Evolutionary conservation across 73 alveolate species (phyloP).

Genomic region (Symbiodinium natans): DNA sequence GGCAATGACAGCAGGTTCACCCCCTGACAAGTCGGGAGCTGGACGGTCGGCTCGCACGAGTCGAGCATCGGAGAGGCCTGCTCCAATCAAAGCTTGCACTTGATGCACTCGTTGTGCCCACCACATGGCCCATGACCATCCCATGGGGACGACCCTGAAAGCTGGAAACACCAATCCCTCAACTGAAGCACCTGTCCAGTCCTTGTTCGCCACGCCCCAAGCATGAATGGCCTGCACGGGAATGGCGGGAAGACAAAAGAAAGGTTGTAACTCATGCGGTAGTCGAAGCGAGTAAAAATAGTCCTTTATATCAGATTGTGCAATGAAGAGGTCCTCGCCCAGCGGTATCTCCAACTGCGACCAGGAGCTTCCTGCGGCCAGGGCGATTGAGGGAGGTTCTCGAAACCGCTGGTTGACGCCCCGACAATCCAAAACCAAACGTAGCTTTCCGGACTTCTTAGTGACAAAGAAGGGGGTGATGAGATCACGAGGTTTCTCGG

Average conservation of each 20-base stretch:
- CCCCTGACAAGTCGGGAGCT: background rate
- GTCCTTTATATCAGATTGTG: background rate
- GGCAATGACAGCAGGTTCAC: background rate
- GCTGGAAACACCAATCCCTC: constrained; percentile 11
- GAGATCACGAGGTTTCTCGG: background rate
- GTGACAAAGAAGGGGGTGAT: constrained; percentile 20
- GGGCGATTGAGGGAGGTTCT: background rate
- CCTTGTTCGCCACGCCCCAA: background rate
- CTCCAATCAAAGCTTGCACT: background rate
- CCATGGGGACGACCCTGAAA: constrained; percentile 1
- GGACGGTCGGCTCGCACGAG: background rate
- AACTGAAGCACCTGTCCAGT: background rate
- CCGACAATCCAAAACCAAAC: constrained; percentile 38
- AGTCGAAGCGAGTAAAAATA: background rate
- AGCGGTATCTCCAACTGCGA: background rate
- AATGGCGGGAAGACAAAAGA: background rate
- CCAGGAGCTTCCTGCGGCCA: constrained; percentile 22
- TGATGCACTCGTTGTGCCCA: constrained; percentile 1
- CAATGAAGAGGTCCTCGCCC: background rate
- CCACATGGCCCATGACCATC: constrained; percentile 42
- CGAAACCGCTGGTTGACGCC: background rate
- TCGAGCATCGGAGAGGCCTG: background rate
- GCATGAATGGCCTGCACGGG: background rate
- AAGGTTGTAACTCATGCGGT: background rate
- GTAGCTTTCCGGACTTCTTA: constrained; percentile 20